Percentiles rank a stretch among this genome's conserved stretches.
phyloP scores from a whole-genome alignment of 2,329 filamentous ascomycete species.

The Fusarium sp. region DNA sequence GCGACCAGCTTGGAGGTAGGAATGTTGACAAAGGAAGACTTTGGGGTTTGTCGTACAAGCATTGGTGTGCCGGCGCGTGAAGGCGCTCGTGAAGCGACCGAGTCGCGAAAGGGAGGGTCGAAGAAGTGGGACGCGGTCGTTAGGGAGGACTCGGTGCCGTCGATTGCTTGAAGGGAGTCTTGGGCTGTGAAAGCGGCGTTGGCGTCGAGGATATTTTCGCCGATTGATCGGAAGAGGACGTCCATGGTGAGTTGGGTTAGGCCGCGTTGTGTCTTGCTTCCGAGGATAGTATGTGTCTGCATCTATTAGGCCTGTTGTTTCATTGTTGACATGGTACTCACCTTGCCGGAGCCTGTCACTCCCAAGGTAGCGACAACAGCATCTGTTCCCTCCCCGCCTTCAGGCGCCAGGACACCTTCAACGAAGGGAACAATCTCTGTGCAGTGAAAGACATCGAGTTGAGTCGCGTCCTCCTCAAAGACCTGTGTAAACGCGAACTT shows the following conservation, averaged over 20 bases:
- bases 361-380: conserved; percentile 91
- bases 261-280: conserved; percentile 86
- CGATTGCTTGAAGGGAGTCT: conserved; percentile 79
- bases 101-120: conserved; percentile 80
- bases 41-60: conserved; percentile 67
- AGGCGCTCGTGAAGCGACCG: conserved; percentile 66
- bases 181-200: conserved; percentile 71
- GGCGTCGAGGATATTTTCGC: conserved; percentile 75
- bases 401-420: conserved; percentile 81
- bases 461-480: conserved; percentile 86
- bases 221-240: conserved; percentile 86
- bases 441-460: conserved; percentile 87
- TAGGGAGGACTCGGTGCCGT: conserved; percentile 84
- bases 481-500: conserved; percentile 95
- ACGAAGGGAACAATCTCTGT: conserved; percentile 81
- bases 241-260: conserved; percentile 93
- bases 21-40: conserved; percentile 49
- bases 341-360: conserved; percentile 96
- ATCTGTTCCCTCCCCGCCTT: conserved; percentile 84
- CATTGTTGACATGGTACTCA: conserved; percentile 54
- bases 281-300: conserved; percentile 95
- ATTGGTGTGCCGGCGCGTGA: conserved; percentile 78
- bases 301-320: neutral
- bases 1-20: conserved; percentile 33
- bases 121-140: conserved; percentile 81